Evolutionary conservation across 495 filamentous ascomycete genomes (phyloP).

Genomic region (Penicillium maclennaniae): DNA sequence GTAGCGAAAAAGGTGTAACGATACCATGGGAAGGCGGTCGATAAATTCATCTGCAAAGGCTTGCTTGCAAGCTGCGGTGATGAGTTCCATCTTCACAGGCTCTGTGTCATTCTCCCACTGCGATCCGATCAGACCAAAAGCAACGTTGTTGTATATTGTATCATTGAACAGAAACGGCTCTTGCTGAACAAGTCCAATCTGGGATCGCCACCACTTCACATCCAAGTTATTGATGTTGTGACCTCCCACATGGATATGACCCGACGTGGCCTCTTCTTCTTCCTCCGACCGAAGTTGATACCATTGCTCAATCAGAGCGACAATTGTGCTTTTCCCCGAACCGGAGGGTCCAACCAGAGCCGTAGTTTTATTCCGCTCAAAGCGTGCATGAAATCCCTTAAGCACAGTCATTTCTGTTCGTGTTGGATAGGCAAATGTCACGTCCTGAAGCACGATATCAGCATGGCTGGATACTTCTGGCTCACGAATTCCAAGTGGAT

Average conservation of each 20-base stretch:
- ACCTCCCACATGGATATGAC: slow-evolving; percentile 69
- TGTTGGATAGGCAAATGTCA: slow-evolving; percentile 59
- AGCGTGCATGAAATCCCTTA: slow-evolving; percentile 30
- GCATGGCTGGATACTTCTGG: slow-evolving; percentile 22
- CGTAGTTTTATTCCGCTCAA: slow-evolving; percentile 21
- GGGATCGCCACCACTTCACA: slow-evolving; percentile 66
- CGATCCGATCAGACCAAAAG: slow-evolving; percentile 68
- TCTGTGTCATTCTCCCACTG: slow-evolving; percentile 50
- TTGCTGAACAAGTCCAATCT: slow-evolving; percentile 44
- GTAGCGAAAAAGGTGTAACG: neutral
- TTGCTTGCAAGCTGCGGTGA: slow-evolving; percentile 61
- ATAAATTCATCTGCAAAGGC: slow-evolving; percentile 47
- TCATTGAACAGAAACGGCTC: slow-evolving; percentile 55
- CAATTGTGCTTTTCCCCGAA: slow-evolving; percentile 78
- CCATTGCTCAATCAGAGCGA: slow-evolving; percentile 82
- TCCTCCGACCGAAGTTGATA: slow-evolving; percentile 47
- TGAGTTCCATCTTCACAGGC: slow-evolving; percentile 40
- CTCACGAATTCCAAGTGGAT: slow-evolving; percentile 29
- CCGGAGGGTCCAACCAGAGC: slow-evolving; percentile 57
- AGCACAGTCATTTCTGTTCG: slow-evolving; percentile 41
- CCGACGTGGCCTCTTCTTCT: slow-evolving; percentile 47
- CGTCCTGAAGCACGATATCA: slow-evolving; percentile 55
- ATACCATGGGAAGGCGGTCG: slow-evolving; percentile 27
- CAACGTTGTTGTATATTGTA: slow-evolving; percentile 76
- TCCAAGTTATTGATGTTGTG: slow-evolving; percentile 68